A percentile compares a stretch with the other conserved stretches of the same genome.
These are phyloP conservation scores for Paramecium pentaurelia DNA, from an alignment of 73 alveolate genomes.

Conservation along the genomic window DNA sequence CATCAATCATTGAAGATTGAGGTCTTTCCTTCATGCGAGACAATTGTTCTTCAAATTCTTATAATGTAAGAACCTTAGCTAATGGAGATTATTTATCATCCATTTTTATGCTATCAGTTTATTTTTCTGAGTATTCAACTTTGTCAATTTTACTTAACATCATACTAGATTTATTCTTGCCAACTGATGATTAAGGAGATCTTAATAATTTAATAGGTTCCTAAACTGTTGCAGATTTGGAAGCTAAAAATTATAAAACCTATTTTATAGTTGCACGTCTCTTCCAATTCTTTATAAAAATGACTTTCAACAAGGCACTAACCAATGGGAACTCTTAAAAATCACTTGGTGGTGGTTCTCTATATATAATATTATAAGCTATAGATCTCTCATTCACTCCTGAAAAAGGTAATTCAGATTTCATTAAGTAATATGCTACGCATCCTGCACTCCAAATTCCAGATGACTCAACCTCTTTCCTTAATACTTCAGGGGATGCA, in stretches of 20 bases:
- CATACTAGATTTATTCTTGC: background rate
- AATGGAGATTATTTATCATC: background rate
- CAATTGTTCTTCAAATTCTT: background rate
- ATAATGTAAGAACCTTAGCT: background rate
- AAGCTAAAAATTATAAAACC: background rate
- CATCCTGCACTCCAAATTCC: conserved; percentile 31
- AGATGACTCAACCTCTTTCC: background rate
- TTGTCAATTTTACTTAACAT: background rate
- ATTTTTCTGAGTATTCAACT: background rate
- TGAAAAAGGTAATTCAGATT: background rate
- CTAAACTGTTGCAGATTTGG: background rate
- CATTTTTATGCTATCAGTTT: background rate
- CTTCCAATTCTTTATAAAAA: background rate
- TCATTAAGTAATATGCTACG: background rate
- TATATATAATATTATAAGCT: conserved; percentile 31
- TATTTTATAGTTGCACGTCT: background rate
- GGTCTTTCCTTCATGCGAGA: background rate
- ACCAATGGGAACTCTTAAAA: background rate
- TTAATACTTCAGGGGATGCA: conserved; percentile 33
- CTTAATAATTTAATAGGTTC: background rate
- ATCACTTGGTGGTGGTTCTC: background rate
- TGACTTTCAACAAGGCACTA: background rate
- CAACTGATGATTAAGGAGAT: background rate
- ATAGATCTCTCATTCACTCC: background rate
- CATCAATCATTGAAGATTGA: background rate